Percentiles rank a stretch among this genome's conserved stretches.
phyloP scores from a whole-genome alignment of 257 asterid species.

The Verbascum thapsus region DNA sequence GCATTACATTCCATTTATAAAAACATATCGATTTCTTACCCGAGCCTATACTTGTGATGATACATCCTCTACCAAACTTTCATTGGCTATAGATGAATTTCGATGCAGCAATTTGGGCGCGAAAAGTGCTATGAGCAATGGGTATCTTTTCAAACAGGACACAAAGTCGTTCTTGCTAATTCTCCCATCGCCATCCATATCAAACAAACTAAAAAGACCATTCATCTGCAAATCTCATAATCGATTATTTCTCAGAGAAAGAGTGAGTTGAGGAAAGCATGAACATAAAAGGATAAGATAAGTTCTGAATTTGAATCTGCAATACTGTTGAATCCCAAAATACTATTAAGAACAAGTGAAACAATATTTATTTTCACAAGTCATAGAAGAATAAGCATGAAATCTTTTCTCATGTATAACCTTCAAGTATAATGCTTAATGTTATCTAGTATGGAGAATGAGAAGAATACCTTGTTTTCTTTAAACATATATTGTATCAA shows the following conservation, averaged over 20 bases:
- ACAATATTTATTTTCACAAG: too few relatives aligned
- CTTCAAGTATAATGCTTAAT: too few relatives aligned
- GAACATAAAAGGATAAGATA: not conserved
- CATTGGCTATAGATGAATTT: slow-evolving; percentile 30
- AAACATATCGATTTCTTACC: slow-evolving; percentile 21
- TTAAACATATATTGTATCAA: too few relatives aligned
- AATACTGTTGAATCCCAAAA: too few relatives aligned
- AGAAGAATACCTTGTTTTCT: too few relatives aligned
- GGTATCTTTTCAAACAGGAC: slow-evolving; percentile 59
- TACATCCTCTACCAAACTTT: slow-evolving; percentile 37
- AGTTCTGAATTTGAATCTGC: not conserved
- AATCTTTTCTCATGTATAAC: too few relatives aligned
- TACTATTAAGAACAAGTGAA: too few relatives aligned
- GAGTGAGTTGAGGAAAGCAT: not conserved
- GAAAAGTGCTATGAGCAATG: slow-evolving; percentile 76
- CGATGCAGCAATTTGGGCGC: slow-evolving; percentile 45
- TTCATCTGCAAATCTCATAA: slow-evolving; percentile 47
- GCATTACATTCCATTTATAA: slow-evolving; percentile 10
- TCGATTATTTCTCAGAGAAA: not conserved
- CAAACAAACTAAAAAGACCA: slow-evolving; percentile 64
- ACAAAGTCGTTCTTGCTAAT: slow-evolving; percentile 68
- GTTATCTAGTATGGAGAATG: too few relatives aligned
- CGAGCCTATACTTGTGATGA: slow-evolving; percentile 18
- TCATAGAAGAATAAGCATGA: too few relatives aligned
- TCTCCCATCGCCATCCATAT: slow-evolving; percentile 61